Conservation (phyloP, 2,329 filamentous ascomycete genomes). For the Trichoderma brevicompactum region DNA sequence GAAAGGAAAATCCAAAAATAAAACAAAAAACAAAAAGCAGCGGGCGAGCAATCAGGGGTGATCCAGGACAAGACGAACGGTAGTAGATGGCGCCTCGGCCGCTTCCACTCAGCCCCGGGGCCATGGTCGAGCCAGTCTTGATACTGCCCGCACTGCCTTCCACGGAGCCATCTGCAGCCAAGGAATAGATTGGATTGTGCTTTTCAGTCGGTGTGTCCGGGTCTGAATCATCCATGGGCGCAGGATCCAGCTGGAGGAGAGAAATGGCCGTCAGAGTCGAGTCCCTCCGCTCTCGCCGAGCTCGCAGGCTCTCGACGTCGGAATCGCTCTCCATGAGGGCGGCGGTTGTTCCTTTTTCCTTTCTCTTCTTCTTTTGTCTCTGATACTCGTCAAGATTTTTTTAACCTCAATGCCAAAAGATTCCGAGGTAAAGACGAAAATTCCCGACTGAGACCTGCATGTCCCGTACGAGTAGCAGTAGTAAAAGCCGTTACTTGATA, state of each 20-base stretch:
- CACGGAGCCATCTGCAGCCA: slow-evolving; percentile 38
- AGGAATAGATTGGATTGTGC: slow-evolving; percentile 20
- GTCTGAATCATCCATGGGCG: slow-evolving; percentile 69
- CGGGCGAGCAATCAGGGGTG: background rate
- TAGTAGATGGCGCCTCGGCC: slow-evolving; percentile 74
- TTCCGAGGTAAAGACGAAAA: slow-evolving; percentile 7
- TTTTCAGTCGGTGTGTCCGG: slow-evolving; percentile 39
- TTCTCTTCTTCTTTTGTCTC: background rate
- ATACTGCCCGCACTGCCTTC: slow-evolving; percentile 40
- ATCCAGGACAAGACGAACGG: slow-evolving; percentile 56
- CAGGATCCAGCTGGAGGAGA: slow-evolving; percentile 79
- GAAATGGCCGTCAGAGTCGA: slow-evolving; percentile 64
- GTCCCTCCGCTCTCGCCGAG: slow-evolving; percentile 40
- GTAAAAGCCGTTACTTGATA: background rate
- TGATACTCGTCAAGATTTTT: background rate
- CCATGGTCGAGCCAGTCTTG: slow-evolving; percentile 50
- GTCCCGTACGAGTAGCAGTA: slow-evolving; percentile 7
- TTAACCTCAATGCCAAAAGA: background rate
- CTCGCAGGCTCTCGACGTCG: slow-evolving; percentile 25
- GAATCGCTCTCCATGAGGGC: slow-evolving; percentile 24
- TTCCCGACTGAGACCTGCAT: slow-evolving; percentile 21
- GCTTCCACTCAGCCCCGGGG: slow-evolving; percentile 62
- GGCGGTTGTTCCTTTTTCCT: background rate
- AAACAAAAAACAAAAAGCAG: background rate
- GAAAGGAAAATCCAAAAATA: background rate